phyloP scores from a whole-genome alignment of 108 stramenopile species.

The Parietichytrium sp. region DNA sequence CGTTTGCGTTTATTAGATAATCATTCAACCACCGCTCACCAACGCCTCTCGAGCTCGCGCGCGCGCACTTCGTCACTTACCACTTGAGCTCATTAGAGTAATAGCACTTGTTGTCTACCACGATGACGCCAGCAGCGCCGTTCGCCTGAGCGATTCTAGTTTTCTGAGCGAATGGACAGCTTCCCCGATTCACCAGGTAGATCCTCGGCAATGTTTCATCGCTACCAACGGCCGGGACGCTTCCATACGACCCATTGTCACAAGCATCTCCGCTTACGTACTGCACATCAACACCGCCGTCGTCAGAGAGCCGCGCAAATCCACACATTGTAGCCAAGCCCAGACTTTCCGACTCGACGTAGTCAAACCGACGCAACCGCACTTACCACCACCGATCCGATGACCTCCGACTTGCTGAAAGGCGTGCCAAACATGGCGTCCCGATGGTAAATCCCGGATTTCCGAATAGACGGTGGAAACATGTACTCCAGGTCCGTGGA shows the following conservation, averaged over 20 bases:
- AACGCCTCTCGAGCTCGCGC: neutral
- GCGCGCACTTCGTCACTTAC: neutral
- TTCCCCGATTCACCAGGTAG: constrained; percentile 4
- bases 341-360: too few relatives aligned
- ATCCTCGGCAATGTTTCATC: neutral
- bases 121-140: constrained; percentile 20
- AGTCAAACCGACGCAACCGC: too few relatives aligned
- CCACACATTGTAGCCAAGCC: too few relatives aligned
- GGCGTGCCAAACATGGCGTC: constrained; percentile 34
- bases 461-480: too few relatives aligned
- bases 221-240: neutral
- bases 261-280: neutral
- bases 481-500: too few relatives aligned
- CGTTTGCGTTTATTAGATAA: neutral
- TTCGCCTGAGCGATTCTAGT: constrained; percentile 11
- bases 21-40: neutral
- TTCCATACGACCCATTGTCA: neutral
- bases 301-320: too few relatives aligned
- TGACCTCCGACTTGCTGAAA: constrained; percentile 30
- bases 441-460: neutral
- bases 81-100: neutral
- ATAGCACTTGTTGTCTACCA: constrained; percentile 16
- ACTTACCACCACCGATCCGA: neutral
- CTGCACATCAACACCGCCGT: too few relatives aligned
- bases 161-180: constrained; percentile 5